phyloP scores from a whole-genome alignment of 345 rosid species.

The Pugionium dolabratum region DNA sequence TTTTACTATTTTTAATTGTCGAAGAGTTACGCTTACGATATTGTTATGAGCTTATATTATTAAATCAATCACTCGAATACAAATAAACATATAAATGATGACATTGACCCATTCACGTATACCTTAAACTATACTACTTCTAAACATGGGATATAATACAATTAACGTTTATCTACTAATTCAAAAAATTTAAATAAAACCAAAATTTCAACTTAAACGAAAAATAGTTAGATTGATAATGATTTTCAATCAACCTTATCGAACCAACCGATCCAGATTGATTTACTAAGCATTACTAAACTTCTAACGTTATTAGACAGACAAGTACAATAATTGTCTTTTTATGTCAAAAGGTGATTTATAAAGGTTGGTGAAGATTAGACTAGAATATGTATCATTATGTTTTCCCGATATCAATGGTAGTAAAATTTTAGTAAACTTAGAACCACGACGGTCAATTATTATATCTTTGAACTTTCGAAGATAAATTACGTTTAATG shows the following conservation, averaged over 20 bases:
- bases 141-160: background rate
- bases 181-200: background rate
- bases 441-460: slow-evolving; percentile 11
- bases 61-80: background rate
- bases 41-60: background rate
- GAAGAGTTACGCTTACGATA: slow-evolving; percentile 19
- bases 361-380: slow-evolving; percentile 28
- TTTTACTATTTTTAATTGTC: background rate
- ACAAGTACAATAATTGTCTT: slow-evolving; percentile 32
- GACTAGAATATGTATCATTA: slow-evolving; percentile 17
- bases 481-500: background rate
- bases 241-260: too few relatives aligned
- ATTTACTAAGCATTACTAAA: background rate
- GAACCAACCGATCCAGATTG: too few relatives aligned
- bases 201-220: too few relatives aligned
- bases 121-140: background rate
- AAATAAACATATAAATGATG: background rate
- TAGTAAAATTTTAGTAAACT: slow-evolving; percentile 5
- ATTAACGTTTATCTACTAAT: background rate
- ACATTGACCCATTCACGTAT: background rate
- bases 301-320: slow-evolving; percentile 13
- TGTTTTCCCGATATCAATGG: slow-evolving; percentile 5
- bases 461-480: slow-evolving; percentile 14
- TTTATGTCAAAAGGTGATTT: slow-evolving; percentile 1
- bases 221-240: too few relatives aligned